Conservation (phyloP, 1,139 yeast species). For the Kluyveromyces marxianus region DNA sequence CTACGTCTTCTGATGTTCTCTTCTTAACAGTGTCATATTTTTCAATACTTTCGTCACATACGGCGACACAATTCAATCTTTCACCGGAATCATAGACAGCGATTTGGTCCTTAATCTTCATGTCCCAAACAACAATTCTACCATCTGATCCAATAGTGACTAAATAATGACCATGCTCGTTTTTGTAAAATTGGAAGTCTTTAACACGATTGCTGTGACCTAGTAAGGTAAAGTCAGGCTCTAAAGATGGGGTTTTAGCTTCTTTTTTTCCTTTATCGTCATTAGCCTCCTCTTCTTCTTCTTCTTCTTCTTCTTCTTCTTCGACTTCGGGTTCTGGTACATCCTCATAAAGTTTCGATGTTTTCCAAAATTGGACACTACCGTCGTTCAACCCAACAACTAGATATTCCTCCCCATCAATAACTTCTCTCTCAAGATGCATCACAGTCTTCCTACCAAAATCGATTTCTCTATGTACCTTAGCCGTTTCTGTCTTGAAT, state of each 20-base stretch:
- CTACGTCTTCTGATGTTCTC: slow-evolving; percentile 54
- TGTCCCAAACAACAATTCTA: slow-evolving; percentile 83
- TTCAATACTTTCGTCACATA: slow-evolving; percentile 74
- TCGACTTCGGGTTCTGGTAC: slow-evolving; percentile 18
- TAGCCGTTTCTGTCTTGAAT: slow-evolving; percentile 60
- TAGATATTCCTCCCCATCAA: slow-evolving; percentile 44
- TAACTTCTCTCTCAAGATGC: slow-evolving; percentile 48
- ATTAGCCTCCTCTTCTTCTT: slow-evolving; percentile 15
- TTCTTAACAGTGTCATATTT: slow-evolving; percentile 65
- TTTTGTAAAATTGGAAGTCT: slow-evolving; percentile 52
- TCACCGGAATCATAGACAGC: slow-evolving; percentile 94
- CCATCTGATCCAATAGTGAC: slow-evolving; percentile 91
- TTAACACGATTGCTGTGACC: slow-evolving; percentile 88
- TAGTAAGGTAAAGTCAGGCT: slow-evolving; percentile 50
- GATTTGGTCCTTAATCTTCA: slow-evolving; percentile 60
- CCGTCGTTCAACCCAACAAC: slow-evolving; percentile 72
- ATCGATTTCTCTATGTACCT: slow-evolving; percentile 42
- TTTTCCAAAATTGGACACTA: slow-evolving; percentile 47
- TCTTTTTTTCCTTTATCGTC: too few relatives aligned
- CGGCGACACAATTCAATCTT: slow-evolving; percentile 76
- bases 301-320: slow-evolving; percentile 24
- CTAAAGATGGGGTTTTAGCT: slow-evolving; percentile 14
- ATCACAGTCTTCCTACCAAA: slow-evolving; percentile 54
- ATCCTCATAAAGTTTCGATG: slow-evolving; percentile 34
- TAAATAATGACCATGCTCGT: slow-evolving; percentile 43